Evolutionary conservation across 345 rosid genomes (phyloP), one percentile per base, ranked within the genome.

Genomic region (Capsella bursapastoris): DNA sequence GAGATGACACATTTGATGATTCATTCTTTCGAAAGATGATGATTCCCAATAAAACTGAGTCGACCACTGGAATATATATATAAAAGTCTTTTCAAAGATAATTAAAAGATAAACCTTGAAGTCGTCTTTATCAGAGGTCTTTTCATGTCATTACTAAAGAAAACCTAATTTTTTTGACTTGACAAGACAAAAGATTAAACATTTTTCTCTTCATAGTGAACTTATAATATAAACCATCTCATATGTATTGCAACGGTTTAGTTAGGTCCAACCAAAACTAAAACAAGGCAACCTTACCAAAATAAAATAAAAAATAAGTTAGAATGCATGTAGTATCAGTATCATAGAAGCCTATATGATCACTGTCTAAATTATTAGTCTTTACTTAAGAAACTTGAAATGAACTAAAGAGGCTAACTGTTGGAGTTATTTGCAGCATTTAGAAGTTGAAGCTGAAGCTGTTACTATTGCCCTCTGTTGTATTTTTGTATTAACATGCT

Each of bases 401-500:
- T n/a, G n/a, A n/a, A n/a, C n/a, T n/a, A n/a, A n/a, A n/a, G n/a
- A n/a, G n/a, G n/a, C n/a, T n/a, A n/a, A n/a, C 37, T 29, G 3
- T 50, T 68, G 66, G 8, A 47, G 50, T 67, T 16, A 57, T 48
- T 27, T 57, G 59, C 71, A 64, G 70, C 57, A 57, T 25, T 37
- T 50, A 22, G 35, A 64, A 63, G 22, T 65, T 56, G 18, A 8
- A 5, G 68, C 34, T 52, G 38, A n/a, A n/a, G n/a, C n/a, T n/a
- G n/a, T n/a, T n/a, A n/a, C n/a, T n/a, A n/a, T 63, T 78, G 70
- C 70, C 72, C 72, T 72, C 72, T 48, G 74, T 60, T 70, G 80
- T 75, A 74, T 78, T 77, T 60, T 45, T 49, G 37, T 45, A 63
- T n/a, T 77, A 63, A 72, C 52, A 44, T 41, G 80, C 58, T 51